Percentiles rank a stretch among this genome's conserved stretches.
Evolutionary conservation across 75 land plant genomes (phyloP).

Genomic region (Isoetes taiwanensis): DNA sequence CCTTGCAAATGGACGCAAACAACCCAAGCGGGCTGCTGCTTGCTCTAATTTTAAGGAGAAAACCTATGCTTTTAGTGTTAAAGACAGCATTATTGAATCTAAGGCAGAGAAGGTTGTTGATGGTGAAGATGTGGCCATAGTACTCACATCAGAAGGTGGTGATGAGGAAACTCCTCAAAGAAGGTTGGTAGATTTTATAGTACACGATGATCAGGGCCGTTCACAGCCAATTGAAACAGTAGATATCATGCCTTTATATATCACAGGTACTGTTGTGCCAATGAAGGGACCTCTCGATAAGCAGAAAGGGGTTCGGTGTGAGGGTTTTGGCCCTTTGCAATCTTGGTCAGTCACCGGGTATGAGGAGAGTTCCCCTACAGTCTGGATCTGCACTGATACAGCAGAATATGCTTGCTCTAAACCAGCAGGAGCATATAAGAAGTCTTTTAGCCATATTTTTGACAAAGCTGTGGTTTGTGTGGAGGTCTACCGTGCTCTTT

Average conservation of each 20-base stretch:
- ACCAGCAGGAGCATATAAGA: constrained; percentile 57
- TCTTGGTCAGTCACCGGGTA: constrained; percentile 76
- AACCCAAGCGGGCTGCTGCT: constrained; percentile 67
- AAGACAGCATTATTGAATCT: constrained; percentile 24
- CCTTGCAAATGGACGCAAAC: constrained; percentile 14
- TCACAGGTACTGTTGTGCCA: constrained; percentile 60
- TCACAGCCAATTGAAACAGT: constrained; percentile 56
- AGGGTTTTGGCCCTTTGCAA: constrained; percentile 67
- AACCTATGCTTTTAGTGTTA: constrained; percentile 21
- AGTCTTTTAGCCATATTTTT: constrained; percentile 35
- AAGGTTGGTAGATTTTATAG: constrained; percentile 49
- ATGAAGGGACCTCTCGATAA: constrained; percentile 34
- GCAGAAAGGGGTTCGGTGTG: constrained; percentile 55
- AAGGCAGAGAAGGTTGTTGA: constrained; percentile 30
- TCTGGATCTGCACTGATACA: constrained; percentile 55
- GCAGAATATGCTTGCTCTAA: constrained; percentile 71
- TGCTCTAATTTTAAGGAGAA: constrained; percentile 54
- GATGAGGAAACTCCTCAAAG: constrained; percentile 13
- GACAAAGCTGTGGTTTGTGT: constrained; percentile 65
- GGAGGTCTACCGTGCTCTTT: constrained; percentile 57
- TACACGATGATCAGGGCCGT: constrained; percentile 57
- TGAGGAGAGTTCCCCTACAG: constrained; percentile 56
- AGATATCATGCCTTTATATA: constrained; percentile 39
- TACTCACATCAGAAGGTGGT: constrained; percentile 23
- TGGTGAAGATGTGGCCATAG: constrained; percentile 41